Evolutionary conservation across 768 basidiomycete genomes (phyloP).

Genomic region (Suillus sp.): DNA sequence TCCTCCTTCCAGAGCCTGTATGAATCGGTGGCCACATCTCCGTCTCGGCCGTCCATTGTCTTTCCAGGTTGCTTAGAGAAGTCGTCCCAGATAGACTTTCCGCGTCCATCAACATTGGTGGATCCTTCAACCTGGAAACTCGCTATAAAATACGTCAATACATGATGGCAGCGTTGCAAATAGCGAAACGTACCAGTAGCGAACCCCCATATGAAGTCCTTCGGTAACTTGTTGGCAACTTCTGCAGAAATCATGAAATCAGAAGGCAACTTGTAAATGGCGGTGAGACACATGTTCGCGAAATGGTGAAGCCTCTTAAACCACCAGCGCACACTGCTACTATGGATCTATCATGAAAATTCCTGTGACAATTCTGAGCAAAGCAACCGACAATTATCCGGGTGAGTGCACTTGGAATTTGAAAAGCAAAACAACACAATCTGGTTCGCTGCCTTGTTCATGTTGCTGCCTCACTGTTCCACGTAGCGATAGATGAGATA

Average conservation of each 20-base stretch:
- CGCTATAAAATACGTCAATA: slow-evolving; percentile 38
- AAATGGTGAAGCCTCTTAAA: slow-evolving; percentile 39
- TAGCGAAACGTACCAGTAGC: slow-evolving; percentile 54
- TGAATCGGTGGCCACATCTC: slow-evolving; percentile 72
- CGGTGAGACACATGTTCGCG: slow-evolving; percentile 30
- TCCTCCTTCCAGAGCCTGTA: slow-evolving; percentile 71
- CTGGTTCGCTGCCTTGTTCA: background rate
- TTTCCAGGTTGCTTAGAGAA: slow-evolving; percentile 67
- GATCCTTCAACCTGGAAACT: slow-evolving; percentile 79
- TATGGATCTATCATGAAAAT: slow-evolving; percentile 9
- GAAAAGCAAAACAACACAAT: slow-evolving; percentile 1
- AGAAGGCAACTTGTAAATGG: slow-evolving; percentile 28
- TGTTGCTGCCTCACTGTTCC: background rate
- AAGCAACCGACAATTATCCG: slow-evolving; percentile 53
- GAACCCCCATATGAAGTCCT: slow-evolving; percentile 70
- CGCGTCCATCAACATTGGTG: slow-evolving; percentile 56
- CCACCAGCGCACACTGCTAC: slow-evolving; percentile 34
- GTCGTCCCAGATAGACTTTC: slow-evolving; percentile 76
- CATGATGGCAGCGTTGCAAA: slow-evolving; percentile 5
- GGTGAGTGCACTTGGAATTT: slow-evolving; percentile 20
- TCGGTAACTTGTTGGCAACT: slow-evolving; percentile 45
- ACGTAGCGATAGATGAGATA: background rate
- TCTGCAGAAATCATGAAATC: slow-evolving; percentile 32
- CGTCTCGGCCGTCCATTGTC: slow-evolving; percentile 66
- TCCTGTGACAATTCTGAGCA: slow-evolving; percentile 36